These are phyloP conservation scores for Yarrowia osloensis DNA, from an alignment of 805 yeast genomes.

Conservation along the genomic window DNA sequence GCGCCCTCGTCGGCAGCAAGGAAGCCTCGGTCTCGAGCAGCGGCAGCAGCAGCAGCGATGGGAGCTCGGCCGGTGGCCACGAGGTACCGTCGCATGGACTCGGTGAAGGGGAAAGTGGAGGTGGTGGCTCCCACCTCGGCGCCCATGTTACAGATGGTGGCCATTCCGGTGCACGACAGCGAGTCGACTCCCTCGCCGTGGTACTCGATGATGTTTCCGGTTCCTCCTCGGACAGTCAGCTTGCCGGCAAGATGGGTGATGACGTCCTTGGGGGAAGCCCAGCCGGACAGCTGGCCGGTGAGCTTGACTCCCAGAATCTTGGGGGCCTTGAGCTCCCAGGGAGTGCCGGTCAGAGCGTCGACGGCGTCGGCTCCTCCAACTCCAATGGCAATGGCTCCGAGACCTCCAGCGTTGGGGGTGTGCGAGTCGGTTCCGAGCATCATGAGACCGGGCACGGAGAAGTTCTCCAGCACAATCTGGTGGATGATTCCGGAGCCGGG, in stretches of 20 bases:
- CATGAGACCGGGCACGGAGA: conserved; percentile 94
- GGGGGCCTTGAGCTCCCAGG: conserved; percentile 99
- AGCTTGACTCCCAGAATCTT: conserved; percentile 90
- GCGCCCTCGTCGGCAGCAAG: conserved; percentile 85
- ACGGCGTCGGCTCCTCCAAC: conserved; percentile 99
- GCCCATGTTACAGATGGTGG: conserved; percentile 99
- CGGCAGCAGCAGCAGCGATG: conserved; percentile 77
- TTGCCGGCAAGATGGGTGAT: conserved; percentile 90
- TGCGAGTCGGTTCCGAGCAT: conserved; percentile 98
- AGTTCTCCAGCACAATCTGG: conserved; percentile 95
- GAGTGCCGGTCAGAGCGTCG: conserved; percentile 93
- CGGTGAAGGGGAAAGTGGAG: conserved; percentile 92
- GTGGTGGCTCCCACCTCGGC: conserved; percentile 99
- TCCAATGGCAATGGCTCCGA: conserved; percentile 98
- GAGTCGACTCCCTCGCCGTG: conserved; percentile 91
- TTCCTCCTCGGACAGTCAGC: conserved; percentile 96
- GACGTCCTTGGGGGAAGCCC: conserved; percentile 98
- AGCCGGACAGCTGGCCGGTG: conserved; percentile 84
- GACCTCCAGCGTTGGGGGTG: conserved; percentile 98
- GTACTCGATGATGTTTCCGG: conserved; percentile 94
- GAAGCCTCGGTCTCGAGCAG: conserved; percentile 56
- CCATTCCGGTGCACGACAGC: conserved; percentile 98
- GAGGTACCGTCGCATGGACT: conserved; percentile 75
- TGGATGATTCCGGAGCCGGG: conserved; percentile 99
- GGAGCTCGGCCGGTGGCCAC: conserved; percentile 80